A percentile compares a stretch with the other conserved stretches of the same genome.
These are phyloP conservation scores for Brassica balearica DNA, from an alignment of 441 rosid species.

Conservation along the genomic window DNA sequence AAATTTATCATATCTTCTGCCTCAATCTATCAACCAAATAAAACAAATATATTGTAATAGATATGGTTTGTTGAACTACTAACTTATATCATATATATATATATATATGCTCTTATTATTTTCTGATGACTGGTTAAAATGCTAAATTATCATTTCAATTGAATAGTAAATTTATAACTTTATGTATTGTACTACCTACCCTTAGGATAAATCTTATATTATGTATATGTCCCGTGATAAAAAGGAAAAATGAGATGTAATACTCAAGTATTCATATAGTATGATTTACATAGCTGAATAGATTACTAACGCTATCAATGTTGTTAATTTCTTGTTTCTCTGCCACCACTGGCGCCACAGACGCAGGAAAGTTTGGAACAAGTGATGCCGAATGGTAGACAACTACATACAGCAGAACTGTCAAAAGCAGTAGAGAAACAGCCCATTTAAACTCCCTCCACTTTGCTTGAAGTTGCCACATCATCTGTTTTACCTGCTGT, in stretches of 20 bases:
- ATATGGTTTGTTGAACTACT: too few relatives aligned
- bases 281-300: neutral
- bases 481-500: neutral
- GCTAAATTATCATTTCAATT: neutral
- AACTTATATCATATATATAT: neutral
- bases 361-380: constrained; percentile 22
- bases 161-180: neutral
- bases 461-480: neutral
- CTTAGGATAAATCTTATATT: too few relatives aligned
- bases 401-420: constrained; percentile 4
- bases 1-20: constrained; percentile 7
- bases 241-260: too few relatives aligned
- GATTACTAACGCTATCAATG: constrained; percentile 8
- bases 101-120: neutral
- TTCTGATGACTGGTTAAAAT: neutral
- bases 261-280: too few relatives aligned
- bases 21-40: constrained; percentile 14
- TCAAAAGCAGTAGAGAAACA: constrained; percentile 1
- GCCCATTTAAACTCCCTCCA: constrained; percentile 15
- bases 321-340: constrained; percentile 4
- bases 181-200: too few relatives aligned
- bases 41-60: neutral
- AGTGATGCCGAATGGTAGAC: constrained; percentile 3
- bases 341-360: constrained; percentile 3
- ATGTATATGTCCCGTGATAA: too few relatives aligned